Evolutionary conservation across 1,284 basidiomycete species (phyloP).

Genomic region (Boletus semigastroideus): DNA sequence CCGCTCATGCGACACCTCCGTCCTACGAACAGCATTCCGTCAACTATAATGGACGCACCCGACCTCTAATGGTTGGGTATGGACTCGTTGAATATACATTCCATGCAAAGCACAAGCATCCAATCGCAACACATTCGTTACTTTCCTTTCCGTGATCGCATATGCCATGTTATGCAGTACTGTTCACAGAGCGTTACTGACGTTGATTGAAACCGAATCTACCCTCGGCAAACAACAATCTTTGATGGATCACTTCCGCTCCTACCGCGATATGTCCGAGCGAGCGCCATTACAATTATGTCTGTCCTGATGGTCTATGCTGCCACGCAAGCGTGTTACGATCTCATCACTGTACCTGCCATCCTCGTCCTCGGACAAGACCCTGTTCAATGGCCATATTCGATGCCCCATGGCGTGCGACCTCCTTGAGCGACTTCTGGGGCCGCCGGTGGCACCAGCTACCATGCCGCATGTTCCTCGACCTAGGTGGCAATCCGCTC

Average conservation of each 20-base stretch:
- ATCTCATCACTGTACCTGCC: constrained; percentile 39
- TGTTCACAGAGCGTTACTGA: constrained; percentile 43
- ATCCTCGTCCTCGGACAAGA: constrained; percentile 38
- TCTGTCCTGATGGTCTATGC: constrained; percentile 43
- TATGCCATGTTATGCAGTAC: constrained; percentile 43
- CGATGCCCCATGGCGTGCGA: constrained; percentile 37
- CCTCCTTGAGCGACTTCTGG: constrained; percentile 44
- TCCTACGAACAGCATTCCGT: constrained; percentile 5
- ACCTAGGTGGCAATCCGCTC: constrained; percentile 36
- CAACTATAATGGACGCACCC: constrained; percentile 38
- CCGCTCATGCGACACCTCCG: constrained; percentile 17
- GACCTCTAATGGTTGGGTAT: constrained; percentile 55
- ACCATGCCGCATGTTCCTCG: constrained; percentile 36
- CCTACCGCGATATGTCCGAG: constrained; percentile 40
- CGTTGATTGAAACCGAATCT: constrained; percentile 37
- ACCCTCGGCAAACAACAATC: constrained; percentile 41
- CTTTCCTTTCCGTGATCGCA: constrained; percentile 33
- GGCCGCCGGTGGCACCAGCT: constrained; percentile 44
- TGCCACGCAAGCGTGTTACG: constrained; percentile 40
- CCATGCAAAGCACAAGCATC: constrained; percentile 43
- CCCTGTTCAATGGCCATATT: constrained; percentile 39
- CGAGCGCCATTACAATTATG: constrained; percentile 41
- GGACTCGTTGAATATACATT: constrained; percentile 36
- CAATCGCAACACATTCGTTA: constrained; percentile 39
- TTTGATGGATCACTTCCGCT: constrained; percentile 46